Conservation (phyloP, 106 monocot genomes). For the Vanilla planifolia region DNA sequence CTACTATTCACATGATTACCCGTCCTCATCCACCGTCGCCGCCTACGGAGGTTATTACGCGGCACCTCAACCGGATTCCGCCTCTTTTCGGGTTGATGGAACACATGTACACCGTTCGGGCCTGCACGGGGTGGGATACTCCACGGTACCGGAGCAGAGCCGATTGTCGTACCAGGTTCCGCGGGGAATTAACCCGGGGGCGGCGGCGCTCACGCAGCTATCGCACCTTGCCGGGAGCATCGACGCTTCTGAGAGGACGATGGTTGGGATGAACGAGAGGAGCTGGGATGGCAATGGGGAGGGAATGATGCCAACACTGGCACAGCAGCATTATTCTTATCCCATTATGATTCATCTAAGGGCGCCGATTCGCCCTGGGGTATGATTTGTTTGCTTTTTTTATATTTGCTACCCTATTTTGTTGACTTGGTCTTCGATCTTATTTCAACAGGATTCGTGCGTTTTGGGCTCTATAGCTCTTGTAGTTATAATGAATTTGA, state of each 20-base stretch:
- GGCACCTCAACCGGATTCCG: neutral
- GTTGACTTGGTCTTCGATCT: neutral
- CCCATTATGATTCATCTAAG: neutral
- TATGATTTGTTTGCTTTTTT: neutral
- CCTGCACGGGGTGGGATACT: neutral
- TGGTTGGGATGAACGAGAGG: slow-evolving; percentile 6
- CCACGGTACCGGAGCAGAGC: neutral
- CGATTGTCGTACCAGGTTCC: neutral
- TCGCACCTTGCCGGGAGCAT: slow-evolving; percentile 20
- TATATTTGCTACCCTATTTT: neutral
- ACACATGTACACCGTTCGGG: neutral
- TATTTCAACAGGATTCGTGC: too few relatives aligned
- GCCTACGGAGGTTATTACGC: neutral
- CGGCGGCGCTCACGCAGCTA: slow-evolving; percentile 24
- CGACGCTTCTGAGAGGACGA: slow-evolving; percentile 16
- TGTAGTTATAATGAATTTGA: too few relatives aligned
- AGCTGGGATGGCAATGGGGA: too few relatives aligned
- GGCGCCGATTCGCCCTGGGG: neutral
- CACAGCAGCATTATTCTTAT: slow-evolving; percentile 3
- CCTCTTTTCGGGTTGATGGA: neutral
- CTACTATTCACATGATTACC: slow-evolving; percentile 9
- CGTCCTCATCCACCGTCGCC: neutral
- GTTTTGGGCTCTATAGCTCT: too few relatives aligned
- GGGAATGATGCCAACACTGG: neutral
- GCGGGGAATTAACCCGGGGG: slow-evolving; percentile 15